Evolutionary conservation across 1,284 basidiomycete genomes (phyloP).

Genomic region (Fomitiporia mediterranea): DNA sequence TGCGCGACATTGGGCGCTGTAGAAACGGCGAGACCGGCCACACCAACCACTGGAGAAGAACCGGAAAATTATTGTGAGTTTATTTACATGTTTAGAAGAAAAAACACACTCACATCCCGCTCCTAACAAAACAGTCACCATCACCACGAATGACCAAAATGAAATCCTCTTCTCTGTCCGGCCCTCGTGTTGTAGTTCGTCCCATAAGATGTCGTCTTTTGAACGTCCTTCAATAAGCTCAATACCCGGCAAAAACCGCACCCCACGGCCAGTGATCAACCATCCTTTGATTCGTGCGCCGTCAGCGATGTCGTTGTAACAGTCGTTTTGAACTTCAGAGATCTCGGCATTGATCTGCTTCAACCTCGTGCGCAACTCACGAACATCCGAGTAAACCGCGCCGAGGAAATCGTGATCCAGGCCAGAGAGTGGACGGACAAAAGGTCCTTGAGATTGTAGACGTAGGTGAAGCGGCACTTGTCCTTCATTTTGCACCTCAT

Average conservation of each 20-base stretch:
- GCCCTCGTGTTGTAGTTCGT: slow-evolving; percentile 61
- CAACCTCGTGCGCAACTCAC: slow-evolving; percentile 59
- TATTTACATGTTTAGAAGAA: too few relatives aligned
- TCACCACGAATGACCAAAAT: slow-evolving; percentile 53
- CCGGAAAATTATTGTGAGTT: slow-evolving; percentile 22
- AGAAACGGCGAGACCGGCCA: slow-evolving; percentile 59
- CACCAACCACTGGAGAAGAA: slow-evolving; percentile 53
- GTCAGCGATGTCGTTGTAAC: slow-evolving; percentile 66
- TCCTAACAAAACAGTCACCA: slow-evolving; percentile 49
- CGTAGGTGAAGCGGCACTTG: slow-evolving; percentile 62
- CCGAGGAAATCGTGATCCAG: slow-evolving; percentile 61
- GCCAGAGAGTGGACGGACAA: slow-evolving; percentile 66
- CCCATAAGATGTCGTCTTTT: slow-evolving; percentile 79
- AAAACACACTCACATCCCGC: slow-evolving; percentile 50
- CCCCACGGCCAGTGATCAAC: slow-evolving; percentile 67
- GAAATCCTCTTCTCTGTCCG: slow-evolving; percentile 38
- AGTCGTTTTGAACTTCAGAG: slow-evolving; percentile 54
- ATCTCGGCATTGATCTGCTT: slow-evolving; percentile 72
- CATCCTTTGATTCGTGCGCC: slow-evolving; percentile 68
- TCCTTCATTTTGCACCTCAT: slow-evolving; percentile 27
- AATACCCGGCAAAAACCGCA: slow-evolving; percentile 58
- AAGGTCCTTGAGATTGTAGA: slow-evolving; percentile 61
- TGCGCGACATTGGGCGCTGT: slow-evolving; percentile 68
- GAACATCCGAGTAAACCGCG: slow-evolving; percentile 61
- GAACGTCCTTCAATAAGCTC: slow-evolving; percentile 70